Evolutionary conservation across 164 flowering plant genomes (phyloP), one percentile per base, ranked within the genome.

Genomic region (Chimonanthus salicifolius): DNA sequence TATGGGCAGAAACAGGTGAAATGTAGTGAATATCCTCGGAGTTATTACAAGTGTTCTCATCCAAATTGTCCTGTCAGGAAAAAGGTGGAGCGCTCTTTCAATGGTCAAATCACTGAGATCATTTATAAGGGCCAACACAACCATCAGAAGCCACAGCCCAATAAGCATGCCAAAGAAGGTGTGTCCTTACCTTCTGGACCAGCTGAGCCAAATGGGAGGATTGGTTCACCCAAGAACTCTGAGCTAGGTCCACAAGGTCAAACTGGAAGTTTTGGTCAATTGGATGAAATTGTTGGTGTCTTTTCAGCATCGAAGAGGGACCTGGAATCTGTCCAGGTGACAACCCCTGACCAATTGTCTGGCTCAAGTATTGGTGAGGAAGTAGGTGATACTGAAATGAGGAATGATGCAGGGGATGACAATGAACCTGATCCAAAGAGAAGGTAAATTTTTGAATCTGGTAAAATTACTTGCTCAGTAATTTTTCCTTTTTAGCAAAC

Each of bases 1-100:
- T 95, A 93, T 80, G 99, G 99, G 63, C 98, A 93, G 85, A 93
- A 95, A 83, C 94, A 89, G 74, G 97, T 95, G 65, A 95, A 95
- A 77, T 96, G 94, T 6, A 90, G 94, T 75, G 98, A 90, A 71
- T 90, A 76, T 82, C 98, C 98, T 62, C 82, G 98, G 68, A 93
- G 98, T 83, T 95, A 95, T 75, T 95, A 95, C 79, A 93, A 90
- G 79, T 95, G 99, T 69, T 88, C 97, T 13, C 85, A 86, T 79
- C 75, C 77, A 51, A 85, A 79, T 73, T 95, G 99, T 78, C 91
- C 88, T 51, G 98, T 93, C 46, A 95, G 89, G 86, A 95, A 95
- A 82, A 91, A 93, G 79, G 96, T 95, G 49, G 98, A 93, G 77
- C 88, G 90, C n/a, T 84, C 91, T 49, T 80, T 79, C 80, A 89